Evolutionary conservation across 345 rosid species (phyloP), one percentile per base, ranked within the genome.

Genomic region (Sonneratia alba): DNA sequence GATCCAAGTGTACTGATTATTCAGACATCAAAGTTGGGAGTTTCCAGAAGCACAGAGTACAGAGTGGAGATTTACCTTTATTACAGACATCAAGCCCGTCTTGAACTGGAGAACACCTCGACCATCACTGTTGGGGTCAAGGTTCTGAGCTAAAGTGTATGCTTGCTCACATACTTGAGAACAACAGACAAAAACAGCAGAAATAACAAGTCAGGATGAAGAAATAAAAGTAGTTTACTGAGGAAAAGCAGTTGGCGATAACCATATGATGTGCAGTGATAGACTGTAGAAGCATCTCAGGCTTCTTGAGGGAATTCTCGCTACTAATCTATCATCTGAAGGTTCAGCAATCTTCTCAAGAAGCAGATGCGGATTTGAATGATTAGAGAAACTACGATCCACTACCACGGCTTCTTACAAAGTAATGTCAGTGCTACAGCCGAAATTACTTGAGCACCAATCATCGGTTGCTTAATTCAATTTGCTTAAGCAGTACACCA

Each of bases 51-150:
- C 14, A 53, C 11, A 40, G 10, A 53, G 40, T 57, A 16, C 36
- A 76, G 59, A 55, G 22, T 48, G 34, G 42, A 71, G n/a, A 47
- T 11, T 49, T 81, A 92, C 98, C 99, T 90, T 85, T 75, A 95
- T 95, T 34, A 95, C 82, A 40, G 97, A 95, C 94, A 80, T 85
- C 86, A 95, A 84, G 72, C 99, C 99, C 84, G 99, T 92, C 87
- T 95, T 95, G 83, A 95, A 95, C 75, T 95, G 99, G 74, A 95
- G 96, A 75, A 95, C 99, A 79, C 99, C 98, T 75, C 99, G 89
- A 51, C 99, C 97, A 22, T 89, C 94, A 74, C 98, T 92, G 75
- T 84, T 89, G 51, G 98, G 99, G 73, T 95, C 98, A 86, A 95
- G 84, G 75, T 89, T 83, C 78, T 95, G 99, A 15, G 99, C 96